Base-by-base conservation (phyloP, 176 grass and related monocot genomes). In the Alopecurus myosuroides region DNA sequence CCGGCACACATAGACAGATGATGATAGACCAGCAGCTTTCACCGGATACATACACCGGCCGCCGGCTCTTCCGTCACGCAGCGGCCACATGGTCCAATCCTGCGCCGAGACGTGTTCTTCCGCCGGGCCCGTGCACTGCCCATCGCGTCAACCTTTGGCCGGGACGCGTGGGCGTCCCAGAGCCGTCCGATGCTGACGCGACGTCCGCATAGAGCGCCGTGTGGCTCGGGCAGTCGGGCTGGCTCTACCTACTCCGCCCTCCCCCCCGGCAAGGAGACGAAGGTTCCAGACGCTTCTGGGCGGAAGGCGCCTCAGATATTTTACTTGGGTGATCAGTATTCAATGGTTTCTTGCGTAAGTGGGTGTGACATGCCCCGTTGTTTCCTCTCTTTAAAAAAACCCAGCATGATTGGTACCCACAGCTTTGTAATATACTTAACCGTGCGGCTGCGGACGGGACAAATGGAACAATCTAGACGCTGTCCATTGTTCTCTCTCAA, bases 231-330 rank as follows among this genome's bases (percentile, higher is more conserved):
- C 22, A 2, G 57, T 0, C n/a, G n/a, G n/a, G n/a, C n/a, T n/a
- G n/a, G n/a, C 14, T 70, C 68, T 28, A 72, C 69, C 69, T 29
- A 28, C 70, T 46, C 23, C 70, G 25, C 14, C 41, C 70, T 25
- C 41, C 70, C 68, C 1, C 11, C 13, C 23, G 23, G 69, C 5
- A 34, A 34, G 3, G 9, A 45, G 19, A 1, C 1, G 3, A 74
- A 9, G 41, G 1, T 90, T 90, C 88, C 77, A 77, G 84, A 86
- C 13, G 77, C 52, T 90, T 90, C 88, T 3, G 19, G 29, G 82
- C 22, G 13, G 26, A 67, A 40, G 48, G 48, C 57, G 36, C 77
- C 22, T 7, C 25, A 25, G 78, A 62, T 77, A 70, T 77, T 85
- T 82, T 57, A 80, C 35, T 12, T 0, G 17, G 17, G 7, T 18